Percentiles rank a stretch among this genome's conserved stretches.
Conservation (phyloP, 2,329 filamentous ascomycete genomes). For the Botrytis pseudocinerea region DNA sequence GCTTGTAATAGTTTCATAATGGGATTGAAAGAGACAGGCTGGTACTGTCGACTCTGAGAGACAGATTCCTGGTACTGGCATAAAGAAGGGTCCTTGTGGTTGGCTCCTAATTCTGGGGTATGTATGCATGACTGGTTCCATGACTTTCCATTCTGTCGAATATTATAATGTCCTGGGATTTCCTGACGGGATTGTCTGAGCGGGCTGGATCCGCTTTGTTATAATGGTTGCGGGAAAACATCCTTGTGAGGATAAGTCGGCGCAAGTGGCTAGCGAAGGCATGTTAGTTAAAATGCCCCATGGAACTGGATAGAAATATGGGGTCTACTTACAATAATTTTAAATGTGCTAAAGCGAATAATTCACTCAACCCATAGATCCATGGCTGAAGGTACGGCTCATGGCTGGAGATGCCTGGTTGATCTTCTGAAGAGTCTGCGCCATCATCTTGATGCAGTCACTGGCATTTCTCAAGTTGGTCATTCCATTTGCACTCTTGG, state of each 20-base stretch:
- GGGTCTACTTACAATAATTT: slow-evolving; percentile 30
- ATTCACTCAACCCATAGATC: slow-evolving; percentile 34
- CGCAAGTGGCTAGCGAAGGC: neutral
- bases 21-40: slow-evolving; percentile 5
- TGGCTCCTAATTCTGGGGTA: neutral
- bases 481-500: slow-evolving; percentile 34
- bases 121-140: slow-evolving; percentile 24
- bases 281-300: neutral
- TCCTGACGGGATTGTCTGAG: slow-evolving; percentile 11
- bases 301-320: neutral
- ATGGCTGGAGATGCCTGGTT: slow-evolving; percentile 29
- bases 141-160: slow-evolving; percentile 22
- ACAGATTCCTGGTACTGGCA: neutral
- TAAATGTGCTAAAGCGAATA: neutral
- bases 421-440: slow-evolving; percentile 35
- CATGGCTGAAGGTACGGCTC: slow-evolving; percentile 29
- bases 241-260: neutral
- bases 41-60: neutral
- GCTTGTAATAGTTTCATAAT: neutral
- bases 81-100: neutral
- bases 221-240: neutral
- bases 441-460: slow-evolving; percentile 39
- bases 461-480: slow-evolving; percentile 32
- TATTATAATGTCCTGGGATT: neutral
- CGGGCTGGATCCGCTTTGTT: slow-evolving; percentile 20